phyloP scores from a whole-genome alignment of 2,329 filamentous ascomycete genomes.

The Nothophaeocryptopus gaeumannii region DNA sequence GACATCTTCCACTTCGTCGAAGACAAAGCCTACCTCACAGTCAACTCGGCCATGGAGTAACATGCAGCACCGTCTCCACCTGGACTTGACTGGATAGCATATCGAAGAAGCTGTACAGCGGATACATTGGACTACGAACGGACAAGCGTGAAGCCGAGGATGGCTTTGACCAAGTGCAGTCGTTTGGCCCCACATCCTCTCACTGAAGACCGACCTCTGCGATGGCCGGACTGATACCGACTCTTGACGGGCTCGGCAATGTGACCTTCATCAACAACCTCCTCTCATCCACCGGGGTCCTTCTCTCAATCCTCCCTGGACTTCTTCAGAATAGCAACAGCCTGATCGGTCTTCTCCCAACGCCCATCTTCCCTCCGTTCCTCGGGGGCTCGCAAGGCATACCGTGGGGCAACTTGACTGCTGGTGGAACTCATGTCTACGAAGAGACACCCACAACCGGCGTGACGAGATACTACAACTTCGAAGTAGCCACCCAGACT shows the following conservation, averaged over 20 bases:
- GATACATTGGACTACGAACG: too few relatives aligned
- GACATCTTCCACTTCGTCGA: too few relatives aligned
- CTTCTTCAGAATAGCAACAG: constrained; percentile 15
- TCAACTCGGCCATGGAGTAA: too few relatives aligned
- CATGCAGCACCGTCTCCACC: too few relatives aligned
- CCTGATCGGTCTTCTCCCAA: constrained; percentile 10
- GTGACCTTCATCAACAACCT: constrained; percentile 22
- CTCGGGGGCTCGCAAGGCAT: constrained; percentile 21
- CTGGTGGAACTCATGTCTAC: constrained; percentile 27
- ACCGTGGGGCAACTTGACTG: constrained; percentile 31
- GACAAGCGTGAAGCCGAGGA: too few relatives aligned
- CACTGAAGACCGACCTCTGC: neutral
- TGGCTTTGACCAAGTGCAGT: too few relatives aligned
- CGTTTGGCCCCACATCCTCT: too few relatives aligned
- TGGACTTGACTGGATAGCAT: too few relatives aligned
- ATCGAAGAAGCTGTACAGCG: too few relatives aligned
- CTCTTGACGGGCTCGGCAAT: constrained; percentile 16
- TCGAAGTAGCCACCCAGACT: constrained; percentile 20
- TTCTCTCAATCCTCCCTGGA: constrained; percentile 15
- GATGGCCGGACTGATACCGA: constrained; percentile 9
- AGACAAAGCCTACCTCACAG: too few relatives aligned
- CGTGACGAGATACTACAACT: constrained; percentile 28
- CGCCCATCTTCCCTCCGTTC: constrained; percentile 15
- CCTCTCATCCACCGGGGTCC: constrained; percentile 15
- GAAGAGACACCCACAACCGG: constrained; percentile 26